Base-by-base conservation (phyloP, 805 yeast species). In the Lipomyces sp. region DNA sequence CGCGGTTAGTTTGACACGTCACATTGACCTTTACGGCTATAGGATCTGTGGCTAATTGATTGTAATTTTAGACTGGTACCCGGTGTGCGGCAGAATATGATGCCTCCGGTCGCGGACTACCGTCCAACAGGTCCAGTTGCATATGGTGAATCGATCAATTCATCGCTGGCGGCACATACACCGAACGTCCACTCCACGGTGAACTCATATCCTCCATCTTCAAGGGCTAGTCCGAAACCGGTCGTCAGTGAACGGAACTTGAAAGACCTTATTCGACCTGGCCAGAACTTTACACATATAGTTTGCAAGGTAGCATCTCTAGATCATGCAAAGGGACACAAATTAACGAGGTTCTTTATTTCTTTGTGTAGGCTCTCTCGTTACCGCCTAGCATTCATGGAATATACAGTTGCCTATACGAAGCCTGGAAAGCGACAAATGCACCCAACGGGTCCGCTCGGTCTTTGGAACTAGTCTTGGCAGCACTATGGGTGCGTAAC, bases 391-490 rank as follows among this genome's bases (percentile, higher is more conserved):
- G 90, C n/a, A 73, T 87, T 8, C 74, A 84, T 8, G 89, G 90
- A 15, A 72, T 78, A 67, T 69, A 71, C 70, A 67, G 64, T 13
- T 81, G 81, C 65, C 67, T 80, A 10, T 62, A 66, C 42, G 77
- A 76, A 63, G 80, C 82, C 13, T 76, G 76, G 74, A 55, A 59
- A 37, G 67, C 73, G 24, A 67, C 64, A 35, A 74, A 64, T 56
- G 62, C 69, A 30, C 71, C 70, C 69, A 63, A 70, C n/a, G 64
- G 71, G 62, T 77, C 84, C 0, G 92, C 90, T 0, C 80, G 92
- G 51, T 84, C 91, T 0, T 86, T 93, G 0, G 97, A 92, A 75
- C 89, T 88, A 72, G 82, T 92, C 66, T 79, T 92, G 66, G 89
- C 96, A 3, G 93, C 93, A 0, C 76, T 94, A n/a, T 94, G 98